These are phyloP conservation scores for Trypanosoma caninum DNA, from an alignment of 208 protist species.

Conservation along the genomic window DNA sequence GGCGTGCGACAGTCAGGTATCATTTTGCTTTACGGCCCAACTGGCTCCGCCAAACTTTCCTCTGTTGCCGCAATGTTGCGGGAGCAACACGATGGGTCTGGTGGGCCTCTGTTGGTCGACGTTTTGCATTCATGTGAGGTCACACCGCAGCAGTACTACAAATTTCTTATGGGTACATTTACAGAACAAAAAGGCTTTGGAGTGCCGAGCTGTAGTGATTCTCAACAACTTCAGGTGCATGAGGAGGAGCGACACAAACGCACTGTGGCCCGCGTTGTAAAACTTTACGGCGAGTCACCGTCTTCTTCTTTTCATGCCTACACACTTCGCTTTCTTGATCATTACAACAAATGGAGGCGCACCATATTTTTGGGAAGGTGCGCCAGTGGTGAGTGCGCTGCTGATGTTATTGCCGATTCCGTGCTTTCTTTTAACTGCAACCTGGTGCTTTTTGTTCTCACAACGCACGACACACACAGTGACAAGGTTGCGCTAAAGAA, in stretches of 20 bases:
- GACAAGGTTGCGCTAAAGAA: conserved; percentile 58
- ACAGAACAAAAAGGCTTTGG: not conserved
- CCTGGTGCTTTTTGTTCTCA: conserved; percentile 73
- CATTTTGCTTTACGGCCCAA: conserved; percentile 70
- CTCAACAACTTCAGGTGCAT: not conserved
- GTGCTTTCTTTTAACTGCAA: conserved; percentile 40
- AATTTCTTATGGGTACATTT: conserved; percentile 32
- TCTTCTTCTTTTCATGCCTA: conserved; percentile 33
- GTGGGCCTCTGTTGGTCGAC: not conserved
- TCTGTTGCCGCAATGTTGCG: conserved; percentile 46
- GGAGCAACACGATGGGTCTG: conserved; percentile 7
- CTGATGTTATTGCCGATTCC: not conserved
- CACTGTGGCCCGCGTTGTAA: conserved; percentile 32
- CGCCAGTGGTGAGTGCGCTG: conserved; percentile 2
- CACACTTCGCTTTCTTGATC: conserved; percentile 48
- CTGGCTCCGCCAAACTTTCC: conserved; percentile 73
- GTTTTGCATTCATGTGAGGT: conserved; percentile 26
- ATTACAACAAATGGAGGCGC: conserved; percentile 42
- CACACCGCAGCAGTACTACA: conserved; percentile 21
- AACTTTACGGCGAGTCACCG: conserved; percentile 73
- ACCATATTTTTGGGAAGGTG: not conserved
- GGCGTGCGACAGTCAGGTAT: conserved; percentile 28
- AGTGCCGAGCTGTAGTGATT: not conserved
- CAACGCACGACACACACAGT: conserved; percentile 83
- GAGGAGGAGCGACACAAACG: not conserved